Conservation (phyloP, 805 yeast genomes). For the Kluyveromyces wickerhamii region DNA sequence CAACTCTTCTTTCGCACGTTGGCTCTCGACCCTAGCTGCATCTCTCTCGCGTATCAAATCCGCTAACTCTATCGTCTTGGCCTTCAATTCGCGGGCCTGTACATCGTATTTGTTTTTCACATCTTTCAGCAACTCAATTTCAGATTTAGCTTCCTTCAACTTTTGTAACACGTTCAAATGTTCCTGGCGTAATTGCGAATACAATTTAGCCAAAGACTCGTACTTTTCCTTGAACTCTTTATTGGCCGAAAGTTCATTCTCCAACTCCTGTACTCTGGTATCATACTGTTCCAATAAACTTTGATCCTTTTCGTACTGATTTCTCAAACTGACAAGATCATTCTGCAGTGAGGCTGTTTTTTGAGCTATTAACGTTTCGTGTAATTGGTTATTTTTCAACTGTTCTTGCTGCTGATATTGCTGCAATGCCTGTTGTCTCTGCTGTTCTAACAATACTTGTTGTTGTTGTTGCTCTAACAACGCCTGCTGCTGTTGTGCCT, state of each 20-base stretch:
- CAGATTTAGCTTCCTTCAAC: slow-evolving; percentile 74
- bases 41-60: slow-evolving; percentile 86
- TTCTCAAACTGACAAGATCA: slow-evolving; percentile 63
- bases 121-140: too few relatives aligned
- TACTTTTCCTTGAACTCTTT: slow-evolving; percentile 87
- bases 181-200: slow-evolving; percentile 87
- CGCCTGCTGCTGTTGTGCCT: slow-evolving; percentile 59
- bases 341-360: slow-evolving; percentile 75
- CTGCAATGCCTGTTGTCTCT: slow-evolving; percentile 57
- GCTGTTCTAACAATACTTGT: slow-evolving; percentile 60
- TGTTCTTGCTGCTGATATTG: slow-evolving; percentile 59
- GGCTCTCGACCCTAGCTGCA: slow-evolving; percentile 70
- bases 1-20: too few relatives aligned
- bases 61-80: slow-evolving; percentile 81
- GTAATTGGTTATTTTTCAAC: slow-evolving; percentile 56
- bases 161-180: slow-evolving; percentile 71
- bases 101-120: slow-evolving; percentile 83
- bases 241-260: slow-evolving; percentile 58
- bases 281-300: slow-evolving; percentile 80
- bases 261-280: slow-evolving; percentile 71
- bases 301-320: slow-evolving; percentile 83
- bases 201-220: slow-evolving; percentile 80
- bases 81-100: slow-evolving; percentile 72
- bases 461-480: slow-evolving; percentile 68
- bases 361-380: slow-evolving; percentile 44